Evolutionary conservation across 176 grass and related monocot species (phyloP).

Genomic region (Stipa capillata): DNA sequence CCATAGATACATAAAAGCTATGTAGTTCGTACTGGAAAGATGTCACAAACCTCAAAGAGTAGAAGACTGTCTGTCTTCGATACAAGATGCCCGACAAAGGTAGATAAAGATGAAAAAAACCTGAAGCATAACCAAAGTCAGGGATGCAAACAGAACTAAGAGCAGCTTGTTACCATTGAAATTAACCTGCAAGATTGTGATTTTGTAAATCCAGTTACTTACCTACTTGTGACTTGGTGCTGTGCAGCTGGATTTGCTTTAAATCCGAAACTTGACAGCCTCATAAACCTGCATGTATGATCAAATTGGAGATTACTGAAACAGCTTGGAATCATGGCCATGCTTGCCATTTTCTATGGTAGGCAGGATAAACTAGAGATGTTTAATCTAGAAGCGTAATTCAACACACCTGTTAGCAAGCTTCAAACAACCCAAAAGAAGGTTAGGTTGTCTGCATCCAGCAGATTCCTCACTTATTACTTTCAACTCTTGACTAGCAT

Average conservation of each 20-base stretch:
- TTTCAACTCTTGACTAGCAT: constrained; percentile 12
- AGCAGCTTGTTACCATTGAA: background rate
- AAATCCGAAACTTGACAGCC: constrained; percentile 21
- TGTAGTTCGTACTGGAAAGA: background rate
- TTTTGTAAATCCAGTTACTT: background rate
- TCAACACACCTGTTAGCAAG: constrained; percentile 50
- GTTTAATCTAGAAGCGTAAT: background rate
- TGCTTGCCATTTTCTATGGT: background rate
- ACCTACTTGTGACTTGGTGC: constrained; percentile 37
- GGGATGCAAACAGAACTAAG: background rate
- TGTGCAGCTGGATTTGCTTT: constrained; percentile 36
- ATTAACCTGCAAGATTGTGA: constrained; percentile 4
- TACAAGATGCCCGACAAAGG: constrained; percentile 20
- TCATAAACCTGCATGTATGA: constrained; percentile 49
- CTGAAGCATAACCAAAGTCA: constrained; percentile 33
- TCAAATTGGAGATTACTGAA: constrained; percentile 2
- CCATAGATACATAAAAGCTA: background rate
- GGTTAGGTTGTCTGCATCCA: background rate
- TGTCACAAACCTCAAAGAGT: constrained; percentile 46
- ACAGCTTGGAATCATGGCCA: background rate
- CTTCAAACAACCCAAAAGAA: constrained; percentile 25
- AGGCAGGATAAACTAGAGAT: background rate
- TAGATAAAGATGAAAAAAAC: constrained; percentile 31
- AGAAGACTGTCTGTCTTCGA: constrained; percentile 31
- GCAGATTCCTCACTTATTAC: background rate